These are phyloP conservation scores for Actinomortierella ambigua DNA, from an alignment of 371 early-diverging fungal species.

Conservation along the genomic window DNA sequence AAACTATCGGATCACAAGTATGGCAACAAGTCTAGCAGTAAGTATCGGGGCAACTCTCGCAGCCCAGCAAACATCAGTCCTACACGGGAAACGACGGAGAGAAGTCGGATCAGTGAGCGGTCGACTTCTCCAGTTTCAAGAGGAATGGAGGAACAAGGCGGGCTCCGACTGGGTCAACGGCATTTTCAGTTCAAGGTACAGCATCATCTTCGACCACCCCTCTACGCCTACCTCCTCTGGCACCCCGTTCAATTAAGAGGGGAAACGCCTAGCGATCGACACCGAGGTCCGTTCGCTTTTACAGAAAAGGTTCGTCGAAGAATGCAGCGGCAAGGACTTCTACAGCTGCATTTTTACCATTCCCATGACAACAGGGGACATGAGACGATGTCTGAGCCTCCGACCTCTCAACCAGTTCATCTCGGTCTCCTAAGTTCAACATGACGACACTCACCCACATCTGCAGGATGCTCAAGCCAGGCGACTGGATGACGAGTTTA, in stretches of 20 bases:
- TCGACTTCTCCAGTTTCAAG: conserved; percentile 12
- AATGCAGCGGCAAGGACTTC: conserved; percentile 23
- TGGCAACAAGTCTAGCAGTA: background rate
- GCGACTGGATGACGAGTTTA: conserved; percentile 7
- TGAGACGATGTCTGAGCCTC: conserved; percentile 36
- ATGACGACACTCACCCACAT: conserved; percentile 8
- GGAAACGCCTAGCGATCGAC: conserved; percentile 15
- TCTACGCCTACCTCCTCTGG: background rate
- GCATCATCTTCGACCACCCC: conserved; percentile 31
- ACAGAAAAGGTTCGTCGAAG: conserved; percentile 36
- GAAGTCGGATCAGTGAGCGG: conserved; percentile 16
- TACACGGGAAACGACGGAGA: conserved; percentile 12
- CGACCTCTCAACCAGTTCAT: conserved; percentile 33
- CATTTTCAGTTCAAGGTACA: conserved; percentile 9
- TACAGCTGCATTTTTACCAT: conserved; percentile 26
- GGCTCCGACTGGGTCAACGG: conserved; percentile 10
- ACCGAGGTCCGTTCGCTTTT: conserved; percentile 24
- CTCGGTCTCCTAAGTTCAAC: conserved; percentile 9
- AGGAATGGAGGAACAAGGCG: conserved; percentile 11
- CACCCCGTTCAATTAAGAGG: conserved; percentile 2
- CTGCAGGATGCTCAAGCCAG: background rate
- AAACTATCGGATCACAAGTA: too few species aligned
- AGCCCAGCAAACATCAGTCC: background rate
- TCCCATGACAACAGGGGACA: conserved; percentile 30
- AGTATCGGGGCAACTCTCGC: background rate